Percentiles rank a stretch among this genome's conserved stretches.
Conservation (phyloP, 495 filamentous ascomycete genomes). For the Talaromyces nanjingensis region DNA sequence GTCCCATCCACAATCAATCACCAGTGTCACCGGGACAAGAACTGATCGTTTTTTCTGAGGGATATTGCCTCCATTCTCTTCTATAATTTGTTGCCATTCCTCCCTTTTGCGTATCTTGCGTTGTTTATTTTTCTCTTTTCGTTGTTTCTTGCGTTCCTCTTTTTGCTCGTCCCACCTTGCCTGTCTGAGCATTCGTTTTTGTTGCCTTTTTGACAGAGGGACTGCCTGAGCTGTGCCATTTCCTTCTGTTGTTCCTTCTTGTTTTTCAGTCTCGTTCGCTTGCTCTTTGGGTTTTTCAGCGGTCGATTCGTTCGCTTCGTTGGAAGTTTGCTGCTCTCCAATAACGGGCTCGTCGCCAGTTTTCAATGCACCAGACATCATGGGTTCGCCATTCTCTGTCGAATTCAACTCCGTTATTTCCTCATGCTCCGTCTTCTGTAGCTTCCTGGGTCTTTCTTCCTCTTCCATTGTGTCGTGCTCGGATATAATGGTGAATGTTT, state of each 20-base stretch:
- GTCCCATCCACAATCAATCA: constrained; percentile 92
- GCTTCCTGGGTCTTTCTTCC: constrained; percentile 46
- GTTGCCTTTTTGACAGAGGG: constrained; percentile 69
- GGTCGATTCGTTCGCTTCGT: neutral
- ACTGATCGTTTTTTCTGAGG: constrained; percentile 28
- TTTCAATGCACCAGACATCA: constrained; percentile 1
- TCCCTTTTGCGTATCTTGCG: constrained; percentile 53
- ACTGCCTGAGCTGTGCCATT: constrained; percentile 14
- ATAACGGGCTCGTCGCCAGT: neutral
- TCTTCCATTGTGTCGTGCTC: constrained; percentile 36
- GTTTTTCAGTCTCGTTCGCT: neutral
- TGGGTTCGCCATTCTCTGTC: constrained; percentile 17
- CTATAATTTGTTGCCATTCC: constrained; percentile 26
- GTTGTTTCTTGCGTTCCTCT: constrained; percentile 59
- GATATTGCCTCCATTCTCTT: constrained; percentile 17
- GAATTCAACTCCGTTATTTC: constrained; percentile 4
- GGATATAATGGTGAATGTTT: neutral
- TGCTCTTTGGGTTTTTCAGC: neutral
- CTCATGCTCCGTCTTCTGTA: constrained; percentile 38
- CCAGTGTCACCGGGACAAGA: constrained; percentile 64
- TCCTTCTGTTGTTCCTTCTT: constrained; percentile 12
- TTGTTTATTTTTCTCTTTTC: constrained; percentile 63
- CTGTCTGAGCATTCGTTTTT: constrained; percentile 62
- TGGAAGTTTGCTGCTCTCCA: neutral
- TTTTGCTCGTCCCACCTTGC: constrained; percentile 62